Evolutionary conservation across 768 basidiomycete species (phyloP), one percentile per base, ranked within the genome.

Genomic region (Termitomyces sp.): DNA sequence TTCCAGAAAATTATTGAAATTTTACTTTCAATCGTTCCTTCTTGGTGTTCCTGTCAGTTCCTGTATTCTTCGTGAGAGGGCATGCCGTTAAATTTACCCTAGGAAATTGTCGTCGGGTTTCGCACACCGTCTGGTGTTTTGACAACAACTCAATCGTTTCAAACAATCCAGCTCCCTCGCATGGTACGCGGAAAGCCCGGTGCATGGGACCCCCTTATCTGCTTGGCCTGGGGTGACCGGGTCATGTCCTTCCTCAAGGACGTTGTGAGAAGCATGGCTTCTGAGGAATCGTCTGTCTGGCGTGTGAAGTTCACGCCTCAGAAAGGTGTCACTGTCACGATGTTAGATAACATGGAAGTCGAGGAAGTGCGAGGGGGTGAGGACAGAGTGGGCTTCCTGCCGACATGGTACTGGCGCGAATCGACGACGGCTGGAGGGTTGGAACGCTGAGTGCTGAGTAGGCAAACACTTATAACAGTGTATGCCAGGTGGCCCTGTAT

Each of bases 21-120:
- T 92, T 71, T 94, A 94, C 76, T 84, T 93, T 59, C 93, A 95
- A 66, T 94, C 92, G 1, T 94, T 92, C 70, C 80, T 95, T 28
- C 82, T 95, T 54, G 94, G 93, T 50, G 92, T 95, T n/a, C 93
- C 92, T 22, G 88, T 88, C 68, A 64, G 86, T 69, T 56, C 59
- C 54, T 42, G 41, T 39, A 10, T 20, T n/a, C 47, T 3, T 39
- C n/a, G 53, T 26, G 33, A 39, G 37, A 20, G 18, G 36, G 34
- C 12, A n/a, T 16, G 4, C 22, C 12, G 49, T 37, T 7, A n/a
- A 28, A 28, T 44, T 62, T 16, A 37, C 29, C 2, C 28, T 33
- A 92, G 90, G 88, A 91, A 70, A 86, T 95, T 51, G 70, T 93
- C 10, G 92, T 95, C 28, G 93, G 93, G 52, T 95, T 95, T 69